Percentiles rank a stretch among this genome's conserved stretches.
These are phyloP conservation scores for Silene uniflora DNA, from an alignment of 148 eudicot genomes.

Conservation along the genomic window DNA sequence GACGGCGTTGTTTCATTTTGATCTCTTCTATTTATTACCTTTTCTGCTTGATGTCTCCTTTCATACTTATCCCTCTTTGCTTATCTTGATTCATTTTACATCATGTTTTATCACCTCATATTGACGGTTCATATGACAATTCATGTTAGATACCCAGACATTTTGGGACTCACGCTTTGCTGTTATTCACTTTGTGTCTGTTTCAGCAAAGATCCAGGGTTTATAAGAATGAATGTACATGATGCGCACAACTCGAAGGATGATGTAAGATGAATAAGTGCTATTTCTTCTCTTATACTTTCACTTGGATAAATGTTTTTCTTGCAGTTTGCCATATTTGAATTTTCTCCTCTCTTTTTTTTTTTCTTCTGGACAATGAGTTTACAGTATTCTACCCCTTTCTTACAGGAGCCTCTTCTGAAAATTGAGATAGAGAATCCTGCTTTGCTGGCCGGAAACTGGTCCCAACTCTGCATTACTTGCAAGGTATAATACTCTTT, in stretches of 20 bases:
- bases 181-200: constrained; percentile 12
- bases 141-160: background rate
- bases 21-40: background rate
- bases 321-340: background rate
- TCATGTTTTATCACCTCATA: background rate
- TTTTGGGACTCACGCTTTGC: background rate
- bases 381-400: constrained; percentile 3
- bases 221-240: constrained; percentile 68
- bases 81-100: background rate
- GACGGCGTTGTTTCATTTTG: background rate
- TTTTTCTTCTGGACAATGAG: background rate
- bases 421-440: constrained; percentile 81
- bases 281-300: constrained; percentile 7
- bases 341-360: background rate
- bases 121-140: background rate
- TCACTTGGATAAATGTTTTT: background rate
- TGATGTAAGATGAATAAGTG: constrained; percentile 64
- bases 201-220: constrained; percentile 97
- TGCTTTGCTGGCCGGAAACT: constrained; percentile 85
- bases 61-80: background rate
- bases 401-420: constrained; percentile 76
- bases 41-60: background rate
- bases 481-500: constrained; percentile 61
- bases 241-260: constrained; percentile 85
- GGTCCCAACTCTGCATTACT: constrained; percentile 98